Evolutionary conservation across 129 eudicot species (phyloP).

Genomic region (Flaveria ramosissima): DNA sequence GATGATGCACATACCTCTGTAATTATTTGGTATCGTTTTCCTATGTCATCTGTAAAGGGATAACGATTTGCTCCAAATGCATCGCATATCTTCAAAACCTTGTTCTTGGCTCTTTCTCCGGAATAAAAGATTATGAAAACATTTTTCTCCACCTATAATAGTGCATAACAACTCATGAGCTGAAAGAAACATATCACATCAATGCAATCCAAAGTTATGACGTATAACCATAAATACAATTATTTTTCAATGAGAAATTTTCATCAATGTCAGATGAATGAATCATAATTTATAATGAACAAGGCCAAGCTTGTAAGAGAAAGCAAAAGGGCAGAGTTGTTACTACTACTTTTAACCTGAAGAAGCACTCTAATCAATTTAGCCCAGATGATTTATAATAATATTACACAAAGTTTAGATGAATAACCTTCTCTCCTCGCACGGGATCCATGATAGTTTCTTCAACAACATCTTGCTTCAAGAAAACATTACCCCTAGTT

Average conservation of each 20-base stretch:
- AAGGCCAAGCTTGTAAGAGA: slow-evolving; percentile 9
- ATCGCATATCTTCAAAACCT: slow-evolving; percentile 86
- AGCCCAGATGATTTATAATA: slow-evolving; percentile 7
- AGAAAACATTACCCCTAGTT: slow-evolving; percentile 87
- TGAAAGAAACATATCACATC: slow-evolving; percentile 11
- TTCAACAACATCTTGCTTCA: slow-evolving; percentile 66
- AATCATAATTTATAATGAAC: not conserved
- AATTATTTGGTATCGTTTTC: slow-evolving; percentile 65
- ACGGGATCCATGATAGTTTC: slow-evolving; percentile 70
- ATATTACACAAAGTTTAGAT: slow-evolving; percentile 6
- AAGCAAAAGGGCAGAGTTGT: not conserved
- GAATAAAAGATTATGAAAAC: slow-evolving; percentile 79
- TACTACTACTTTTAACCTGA: not conserved
- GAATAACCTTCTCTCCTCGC: slow-evolving; percentile 70
- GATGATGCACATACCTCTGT: slow-evolving; percentile 52
- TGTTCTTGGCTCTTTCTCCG: slow-evolving; percentile 86
- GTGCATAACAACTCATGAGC: slow-evolving; percentile 18
- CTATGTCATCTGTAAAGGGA: slow-evolving; percentile 75
- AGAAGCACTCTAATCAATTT: slow-evolving; percentile 1
- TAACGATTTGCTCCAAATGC: slow-evolving; percentile 95
- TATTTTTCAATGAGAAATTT: not conserved
- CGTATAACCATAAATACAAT: not conserved
- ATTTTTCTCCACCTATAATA: slow-evolving; percentile 78
- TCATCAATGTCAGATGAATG: slow-evolving; percentile 1
- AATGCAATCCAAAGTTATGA: not conserved